These are phyloP conservation scores for Chrysanthemum seticuspe DNA, from an alignment of 129 eudicot species.

Conservation along the genomic window DNA sequence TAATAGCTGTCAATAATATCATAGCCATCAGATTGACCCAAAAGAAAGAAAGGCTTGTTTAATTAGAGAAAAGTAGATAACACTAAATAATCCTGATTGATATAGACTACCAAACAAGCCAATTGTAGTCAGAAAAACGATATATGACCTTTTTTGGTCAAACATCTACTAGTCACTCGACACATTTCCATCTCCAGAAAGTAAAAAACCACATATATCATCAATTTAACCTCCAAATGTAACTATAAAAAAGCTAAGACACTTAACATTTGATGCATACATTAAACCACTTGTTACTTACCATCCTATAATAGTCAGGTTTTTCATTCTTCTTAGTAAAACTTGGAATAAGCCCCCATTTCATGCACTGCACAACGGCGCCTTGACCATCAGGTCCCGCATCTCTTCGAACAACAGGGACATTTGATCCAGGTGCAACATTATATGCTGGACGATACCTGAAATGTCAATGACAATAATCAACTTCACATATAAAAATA, in stretches of 20 bases:
- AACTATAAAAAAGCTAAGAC: slow-evolving; percentile 4
- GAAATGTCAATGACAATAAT: slow-evolving; percentile 17
- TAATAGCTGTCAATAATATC: background rate
- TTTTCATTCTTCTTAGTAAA: slow-evolving; percentile 87
- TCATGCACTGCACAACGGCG: slow-evolving; percentile 89
- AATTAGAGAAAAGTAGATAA: background rate
- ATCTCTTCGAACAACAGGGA: slow-evolving; percentile 86
- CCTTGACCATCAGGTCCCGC: slow-evolving; percentile 47
- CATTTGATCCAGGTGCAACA: slow-evolving; percentile 74
- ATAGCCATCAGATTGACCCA: background rate
- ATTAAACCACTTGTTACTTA: slow-evolving; percentile 23
- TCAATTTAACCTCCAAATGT: background rate
- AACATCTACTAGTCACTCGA: too few species aligned
- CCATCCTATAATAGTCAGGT: slow-evolving; percentile 92
- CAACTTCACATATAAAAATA: background rate
- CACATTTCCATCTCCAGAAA: too few species aligned
- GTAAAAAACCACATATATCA: too few species aligned
- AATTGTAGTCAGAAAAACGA: too few species aligned
- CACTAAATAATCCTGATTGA: too few species aligned
- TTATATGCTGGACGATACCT: slow-evolving; percentile 82
- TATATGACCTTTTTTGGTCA: too few species aligned
- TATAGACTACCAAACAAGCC: too few species aligned
- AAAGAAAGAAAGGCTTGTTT: background rate
- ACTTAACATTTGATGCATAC: background rate
- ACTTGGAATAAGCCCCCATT: slow-evolving; percentile 98